Evolutionary conservation across 2,329 filamentous ascomycete genomes (phyloP).

Genomic region (Microsporum audouinii): DNA sequence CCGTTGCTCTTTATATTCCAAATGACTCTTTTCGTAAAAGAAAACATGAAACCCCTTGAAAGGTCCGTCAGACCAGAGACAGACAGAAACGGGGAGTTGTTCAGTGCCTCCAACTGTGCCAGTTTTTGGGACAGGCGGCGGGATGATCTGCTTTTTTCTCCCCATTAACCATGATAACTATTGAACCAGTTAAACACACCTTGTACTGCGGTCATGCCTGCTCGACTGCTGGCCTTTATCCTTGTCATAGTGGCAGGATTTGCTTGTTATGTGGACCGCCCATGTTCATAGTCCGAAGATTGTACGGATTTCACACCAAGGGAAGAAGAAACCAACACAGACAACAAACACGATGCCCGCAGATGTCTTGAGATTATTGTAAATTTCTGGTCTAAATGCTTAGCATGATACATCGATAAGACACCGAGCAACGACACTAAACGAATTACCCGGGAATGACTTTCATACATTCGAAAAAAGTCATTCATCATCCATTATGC

Average conservation of each 20-base stretch:
- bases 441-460: background rate
- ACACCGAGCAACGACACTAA: slow-evolving; percentile 1
- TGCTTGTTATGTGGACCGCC: background rate
- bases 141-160: background rate
- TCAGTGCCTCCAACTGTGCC: background rate
- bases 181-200: background rate
- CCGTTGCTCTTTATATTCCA: background rate
- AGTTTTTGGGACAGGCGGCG: background rate
- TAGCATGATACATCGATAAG: slow-evolving; percentile 1
- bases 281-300: slow-evolving; percentile 1
- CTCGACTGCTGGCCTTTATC: background rate
- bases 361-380: background rate
- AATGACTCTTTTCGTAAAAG: background rate
- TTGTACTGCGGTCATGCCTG: background rate
- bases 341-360: background rate
- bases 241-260: slow-evolving; percentile 1
- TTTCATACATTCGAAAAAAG: background rate
- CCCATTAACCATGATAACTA: background rate
- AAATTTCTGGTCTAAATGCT: background rate
- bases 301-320: background rate
- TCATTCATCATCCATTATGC: background rate
- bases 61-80: background rate
- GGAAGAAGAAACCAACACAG: background rate
- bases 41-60: background rate
- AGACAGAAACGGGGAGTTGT: background rate